These are phyloP conservation scores for Trifolium subterraneum DNA, from an alignment of 306 rosid genomes.

Conservation along the genomic window DNA sequence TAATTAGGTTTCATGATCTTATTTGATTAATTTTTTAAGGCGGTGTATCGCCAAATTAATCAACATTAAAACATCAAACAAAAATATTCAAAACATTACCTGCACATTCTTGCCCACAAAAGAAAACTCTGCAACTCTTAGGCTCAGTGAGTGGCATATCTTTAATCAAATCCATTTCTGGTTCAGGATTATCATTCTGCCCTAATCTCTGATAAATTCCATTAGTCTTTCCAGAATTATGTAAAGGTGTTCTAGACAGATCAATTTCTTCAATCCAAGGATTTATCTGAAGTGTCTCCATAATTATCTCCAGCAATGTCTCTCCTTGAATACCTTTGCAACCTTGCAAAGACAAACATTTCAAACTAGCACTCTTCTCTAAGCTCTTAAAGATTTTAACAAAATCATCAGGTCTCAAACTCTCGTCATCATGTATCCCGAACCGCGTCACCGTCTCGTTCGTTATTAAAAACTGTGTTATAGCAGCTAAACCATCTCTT, in stretches of 20 bases:
- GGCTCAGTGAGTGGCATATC: constrained; percentile 91
- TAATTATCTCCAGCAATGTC: constrained; percentile 63
- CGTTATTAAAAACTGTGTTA: constrained; percentile 63
- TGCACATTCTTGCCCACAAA: constrained; percentile 93
- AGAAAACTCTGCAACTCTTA: constrained; percentile 85
- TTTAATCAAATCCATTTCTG: constrained; percentile 78
- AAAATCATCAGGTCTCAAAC: constrained; percentile 71
- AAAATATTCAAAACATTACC: constrained; percentile 50
- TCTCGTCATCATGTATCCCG: constrained; percentile 79
- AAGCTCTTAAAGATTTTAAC: constrained; percentile 74
- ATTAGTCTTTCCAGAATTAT: constrained; percentile 70
- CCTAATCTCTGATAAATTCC: constrained; percentile 78
- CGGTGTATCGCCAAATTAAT: constrained; percentile 8
- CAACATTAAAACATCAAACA: constrained; percentile 11
- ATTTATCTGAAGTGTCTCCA: constrained; percentile 83
- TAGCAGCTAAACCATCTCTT: constrained; percentile 79
- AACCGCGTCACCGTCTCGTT: constrained; percentile 72
- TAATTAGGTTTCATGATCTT: constrained; percentile 27
- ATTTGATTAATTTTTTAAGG: constrained; percentile 2
- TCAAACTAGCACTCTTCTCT: constrained; percentile 89
- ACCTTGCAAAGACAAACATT: constrained; percentile 71
- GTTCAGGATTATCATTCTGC: constrained; percentile 83
- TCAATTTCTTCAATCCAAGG: constrained; percentile 96
- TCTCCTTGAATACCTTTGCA: constrained; percentile 88
- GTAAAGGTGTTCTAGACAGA: constrained; percentile 82